phyloP scores from a whole-genome alignment of 164 flowering plant species.

The Protea cynaroides region DNA sequence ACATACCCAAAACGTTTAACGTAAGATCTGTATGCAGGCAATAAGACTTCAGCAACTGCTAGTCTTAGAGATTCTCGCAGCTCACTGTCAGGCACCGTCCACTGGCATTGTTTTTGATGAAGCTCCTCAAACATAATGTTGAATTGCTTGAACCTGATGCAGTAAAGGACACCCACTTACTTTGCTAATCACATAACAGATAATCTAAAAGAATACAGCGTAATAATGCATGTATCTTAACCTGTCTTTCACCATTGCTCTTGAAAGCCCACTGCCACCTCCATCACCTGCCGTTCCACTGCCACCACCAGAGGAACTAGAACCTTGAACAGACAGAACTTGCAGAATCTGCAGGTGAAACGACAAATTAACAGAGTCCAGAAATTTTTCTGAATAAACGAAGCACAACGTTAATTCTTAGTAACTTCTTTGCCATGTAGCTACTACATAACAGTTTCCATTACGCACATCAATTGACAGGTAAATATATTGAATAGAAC shows the following conservation, averaged over 20 bases:
- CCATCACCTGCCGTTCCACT: constrained; percentile 40
- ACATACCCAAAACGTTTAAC: constrained; percentile 76
- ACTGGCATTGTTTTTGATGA: constrained; percentile 91
- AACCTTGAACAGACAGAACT: constrained; percentile 63
- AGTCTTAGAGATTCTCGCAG: constrained; percentile 87
- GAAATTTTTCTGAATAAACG: background rate
- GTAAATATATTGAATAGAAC: no score
- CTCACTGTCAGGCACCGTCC: constrained; percentile 97
- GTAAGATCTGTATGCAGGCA: constrained; percentile 95
- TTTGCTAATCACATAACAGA: background rate
- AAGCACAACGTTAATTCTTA: no score
- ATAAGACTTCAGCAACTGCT: constrained; percentile 90
- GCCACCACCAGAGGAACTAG: constrained; percentile 60
- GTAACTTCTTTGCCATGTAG: no score
- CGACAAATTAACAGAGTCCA: constrained; percentile 1
- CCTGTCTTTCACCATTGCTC: constrained; percentile 82
- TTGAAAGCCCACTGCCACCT: constrained; percentile 59
- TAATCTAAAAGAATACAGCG: background rate
- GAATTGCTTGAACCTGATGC: constrained; percentile 62
- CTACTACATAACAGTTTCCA: no score
- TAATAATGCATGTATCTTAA: constrained; percentile 5
- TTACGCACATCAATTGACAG: no score
- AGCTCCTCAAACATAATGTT: constrained; percentile 88
- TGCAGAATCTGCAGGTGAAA: constrained; percentile 63
- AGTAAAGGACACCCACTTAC: constrained; percentile 1